A percentile compares a stretch with the other conserved stretches of the same genome.
Evolutionary conservation across 208 protist genomes (phyloP).

Genomic region (Trypanosoma brucei): DNA sequence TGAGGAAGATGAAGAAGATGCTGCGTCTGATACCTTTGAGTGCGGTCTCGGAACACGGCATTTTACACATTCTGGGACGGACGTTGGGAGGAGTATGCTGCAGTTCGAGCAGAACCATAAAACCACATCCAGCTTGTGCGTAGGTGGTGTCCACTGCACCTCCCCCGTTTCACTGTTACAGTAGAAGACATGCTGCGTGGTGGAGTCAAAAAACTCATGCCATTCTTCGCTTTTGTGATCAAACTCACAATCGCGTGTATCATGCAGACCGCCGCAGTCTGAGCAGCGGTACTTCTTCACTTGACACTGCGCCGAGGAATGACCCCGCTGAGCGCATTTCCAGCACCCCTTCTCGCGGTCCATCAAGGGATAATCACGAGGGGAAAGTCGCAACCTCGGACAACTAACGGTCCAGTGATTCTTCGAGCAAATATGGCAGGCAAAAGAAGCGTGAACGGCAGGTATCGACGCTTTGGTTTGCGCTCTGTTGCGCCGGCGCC

Average conservation of each 20-base stretch:
- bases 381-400: constrained; percentile 33
- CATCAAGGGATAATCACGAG: constrained; percentile 60
- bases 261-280: constrained; percentile 84
- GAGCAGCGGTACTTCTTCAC: constrained; percentile 56
- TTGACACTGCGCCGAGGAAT: constrained; percentile 54
- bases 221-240: constrained; percentile 74
- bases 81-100: constrained; percentile 46
- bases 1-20: constrained; percentile 11
- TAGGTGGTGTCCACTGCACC: constrained; percentile 59
- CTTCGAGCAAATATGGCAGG: constrained; percentile 77
- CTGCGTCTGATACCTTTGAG: constrained; percentile 19
- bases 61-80: constrained; percentile 70
- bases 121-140: constrained; percentile 71
- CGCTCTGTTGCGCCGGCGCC: constrained; percentile 12
- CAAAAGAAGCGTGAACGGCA: constrained; percentile 36
- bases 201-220: constrained; percentile 79
- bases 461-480: constrained; percentile 5
- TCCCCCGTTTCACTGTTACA: constrained; percentile 51
- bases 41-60: constrained; percentile 57
- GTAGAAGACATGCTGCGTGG: constrained; percentile 69
- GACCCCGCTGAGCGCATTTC: constrained; percentile 71
- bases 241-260: constrained; percentile 73
- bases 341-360: constrained; percentile 55
- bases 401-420: constrained; percentile 84
- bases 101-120: constrained; percentile 79